Evolutionary conservation across 108 stramenopile species (phyloP), one percentile per base, ranked within the genome.

Genomic region (Heterococcus sp.): DNA sequence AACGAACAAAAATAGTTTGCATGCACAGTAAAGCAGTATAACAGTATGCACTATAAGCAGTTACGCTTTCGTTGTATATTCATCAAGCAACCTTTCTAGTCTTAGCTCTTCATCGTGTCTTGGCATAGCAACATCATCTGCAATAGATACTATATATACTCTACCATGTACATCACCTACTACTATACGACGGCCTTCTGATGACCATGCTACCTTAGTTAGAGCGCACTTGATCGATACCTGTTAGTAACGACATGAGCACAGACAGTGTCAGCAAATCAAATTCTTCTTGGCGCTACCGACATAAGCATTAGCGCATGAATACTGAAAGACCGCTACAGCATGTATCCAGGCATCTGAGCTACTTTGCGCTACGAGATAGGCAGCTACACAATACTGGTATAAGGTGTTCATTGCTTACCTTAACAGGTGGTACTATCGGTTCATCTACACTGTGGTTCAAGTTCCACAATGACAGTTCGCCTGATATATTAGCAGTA

Each of bases 401-500:
- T n/a, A n/a, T n/a, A n/a, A n/a, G n/a, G n/a, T n/a, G n/a, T n/a
- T n/a, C n/a, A n/a, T n/a, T n/a, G n/a, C n/a, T n/a, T n/a, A 78
- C 77, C 77, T 78, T 78, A 35, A 66, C 65, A 36, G 77, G 77
- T 32, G 77, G 77, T 36, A 70, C 29, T n/a, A 78, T 37, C 30
- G 77, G 77, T 34, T 66, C 66, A 36, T 78, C 77, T 70, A 78
- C 63, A 70, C 77, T 78, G 34, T 66, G 66, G 37, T 66, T 78
- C 36, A 80, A 65, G 40, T 80, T 72, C 78, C 78, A 80, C 37
- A 80, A 39, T 32, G 69, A 65, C 35, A 80, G 65, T 37, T 80
- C 78, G 4, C 78, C 78, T 71, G 69, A 38, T 32, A 66, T 65
- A 65, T 72, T 72, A 26, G 78, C 78, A 38, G 78, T 80, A 65